Conservation (phyloP, 306 rosid genomes). For the Pterocarpus santalinus region DNA sequence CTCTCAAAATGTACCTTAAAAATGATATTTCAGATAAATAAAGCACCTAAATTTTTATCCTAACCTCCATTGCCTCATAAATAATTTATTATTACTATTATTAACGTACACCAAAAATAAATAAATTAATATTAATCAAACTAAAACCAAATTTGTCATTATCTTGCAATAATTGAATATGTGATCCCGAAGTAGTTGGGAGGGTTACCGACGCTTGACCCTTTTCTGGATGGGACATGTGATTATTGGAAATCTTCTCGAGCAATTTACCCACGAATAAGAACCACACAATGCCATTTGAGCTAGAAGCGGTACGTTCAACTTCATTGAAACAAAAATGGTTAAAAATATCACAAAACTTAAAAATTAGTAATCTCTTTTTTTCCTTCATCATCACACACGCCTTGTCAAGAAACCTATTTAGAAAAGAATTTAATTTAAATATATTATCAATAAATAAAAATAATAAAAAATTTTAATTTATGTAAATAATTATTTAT, state of each 20-base stretch:
- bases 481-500: too few relatives aligned
- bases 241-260: conserved; percentile 24
- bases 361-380: background rate
- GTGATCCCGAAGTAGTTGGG: conserved; percentile 42
- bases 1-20: conserved; percentile 55
- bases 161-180: conserved; percentile 36
- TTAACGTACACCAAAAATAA: background rate
- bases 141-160: conserved; percentile 36
- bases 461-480: too few relatives aligned
- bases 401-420: background rate
- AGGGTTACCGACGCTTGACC: conserved; percentile 41
- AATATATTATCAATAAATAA: too few relatives aligned
- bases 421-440: too few relatives aligned
- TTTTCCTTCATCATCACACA: background rate
- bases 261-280: conserved; percentile 43
- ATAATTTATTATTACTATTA: background rate
- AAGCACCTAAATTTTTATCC: conserved; percentile 16
- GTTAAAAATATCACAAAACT: conserved; percentile 3
- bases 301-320: conserved; percentile 51
- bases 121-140: conserved; percentile 17
- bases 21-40: conserved; percentile 21
- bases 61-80: conserved; percentile 8
- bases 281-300: background rate
- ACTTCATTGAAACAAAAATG: background rate
- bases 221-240: conserved; percentile 41